Conservation (phyloP, 805 yeast species). For the Lipomyces mesembrius region DNA sequence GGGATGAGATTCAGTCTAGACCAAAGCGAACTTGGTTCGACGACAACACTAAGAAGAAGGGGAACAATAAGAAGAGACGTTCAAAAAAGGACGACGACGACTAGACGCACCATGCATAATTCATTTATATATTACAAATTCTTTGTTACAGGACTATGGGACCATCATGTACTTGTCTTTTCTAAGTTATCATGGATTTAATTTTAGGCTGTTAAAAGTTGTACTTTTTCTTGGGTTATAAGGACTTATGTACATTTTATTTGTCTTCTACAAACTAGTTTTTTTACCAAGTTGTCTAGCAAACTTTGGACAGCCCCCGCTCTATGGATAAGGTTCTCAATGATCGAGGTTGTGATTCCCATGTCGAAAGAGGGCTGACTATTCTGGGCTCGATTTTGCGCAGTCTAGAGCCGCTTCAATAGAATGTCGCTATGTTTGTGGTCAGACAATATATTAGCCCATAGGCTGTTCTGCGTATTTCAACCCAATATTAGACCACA, state of each 20-base stretch:
- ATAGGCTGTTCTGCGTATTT: neutral
- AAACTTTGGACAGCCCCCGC: no score
- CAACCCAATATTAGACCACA: neutral
- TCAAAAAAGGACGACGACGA: neutral
- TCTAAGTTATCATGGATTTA: neutral
- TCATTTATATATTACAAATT: no score
- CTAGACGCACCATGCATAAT: no score
- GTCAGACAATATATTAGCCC: neutral
- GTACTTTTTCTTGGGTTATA: no score
- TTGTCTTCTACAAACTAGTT: no score
- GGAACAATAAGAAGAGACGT: slow-evolving; percentile 15
- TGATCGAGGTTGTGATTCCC: no score
- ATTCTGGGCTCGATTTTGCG: neutral
- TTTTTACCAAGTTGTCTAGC: no score
- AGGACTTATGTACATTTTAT: no score
- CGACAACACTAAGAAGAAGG: slow-evolving; percentile 16
- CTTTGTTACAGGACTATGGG: neutral
- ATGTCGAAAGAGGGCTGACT: neutral
- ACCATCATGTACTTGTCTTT: neutral
- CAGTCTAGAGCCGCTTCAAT: neutral
- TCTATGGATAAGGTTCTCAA: no score
- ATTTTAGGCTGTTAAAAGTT: no score
- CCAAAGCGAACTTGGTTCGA: slow-evolving; percentile 96
- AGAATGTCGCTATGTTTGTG: neutral
- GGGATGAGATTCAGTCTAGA: slow-evolving; percentile 80